Evolutionary conservation across 257 asterid genomes (phyloP), one percentile per base, ranked within the genome.

Genomic region (Solanum appendiculatum): DNA sequence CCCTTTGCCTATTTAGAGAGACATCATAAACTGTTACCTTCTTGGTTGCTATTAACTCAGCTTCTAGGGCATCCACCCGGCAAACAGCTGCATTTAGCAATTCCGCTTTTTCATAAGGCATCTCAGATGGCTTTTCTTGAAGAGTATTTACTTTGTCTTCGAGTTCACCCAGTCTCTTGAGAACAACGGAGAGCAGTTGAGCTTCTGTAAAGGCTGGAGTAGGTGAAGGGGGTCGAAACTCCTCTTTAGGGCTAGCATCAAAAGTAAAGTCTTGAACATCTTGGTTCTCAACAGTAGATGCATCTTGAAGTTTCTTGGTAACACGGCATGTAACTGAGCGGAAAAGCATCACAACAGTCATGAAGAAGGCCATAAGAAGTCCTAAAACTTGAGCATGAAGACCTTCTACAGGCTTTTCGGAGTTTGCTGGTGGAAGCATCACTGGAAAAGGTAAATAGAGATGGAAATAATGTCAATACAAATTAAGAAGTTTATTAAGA

Each of bases 51-150:
- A 97, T 97, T 87, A 96, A 68, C 92, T 97, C 99, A 2, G 99
- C 99, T 90, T 97, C 99, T 16, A 97, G 93, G 90, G 97, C 99
- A 92, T 97, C 99, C 60, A 97, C 99, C 78, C 98, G 91, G 89
- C 96, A 97, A 86, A 97, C 98, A 83, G 99, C 99, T 92, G 98
- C 99, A 92, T 95, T 93, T 83, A 96, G 92, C 87, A 97, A 92
- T 89, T 97, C 99, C 88, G 88, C 99, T 89, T 97, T 97, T 91
- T 96, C 99, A 56, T 88, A 92, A 13, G 99, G 99, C 99, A 97
- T 97, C 94, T 91, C 94, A 73, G 94, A 94, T 73, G 99, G 99
- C 92, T 94, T 97, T 87, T 90, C 94, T 88, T 97, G 94, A 90
- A 97, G 98, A 11, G 94, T 88, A 89, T 36, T 85, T 33, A 97